Base-by-base conservation (phyloP, 1,139 yeast genomes). In the Zygotorulaspora mrakii region DNA sequence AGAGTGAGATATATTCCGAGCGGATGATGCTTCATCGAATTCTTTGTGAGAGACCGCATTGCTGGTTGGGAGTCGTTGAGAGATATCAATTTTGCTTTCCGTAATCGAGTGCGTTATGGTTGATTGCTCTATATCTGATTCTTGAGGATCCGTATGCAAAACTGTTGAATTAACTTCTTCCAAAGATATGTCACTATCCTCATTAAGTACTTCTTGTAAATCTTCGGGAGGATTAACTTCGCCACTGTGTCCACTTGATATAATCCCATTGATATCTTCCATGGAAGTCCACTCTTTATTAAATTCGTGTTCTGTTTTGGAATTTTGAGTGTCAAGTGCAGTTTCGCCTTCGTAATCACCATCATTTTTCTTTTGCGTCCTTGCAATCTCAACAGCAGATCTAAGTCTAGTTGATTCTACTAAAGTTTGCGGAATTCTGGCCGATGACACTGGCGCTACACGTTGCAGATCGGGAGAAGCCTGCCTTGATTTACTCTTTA, bases 111-210 rank as follows among this genome's bases (percentile, higher is more conserved):
- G 27, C 6, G 11, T 24, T 11, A 6, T 7, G 6, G 22, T 20
- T 6, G 8, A 6, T 20, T 20, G 8, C 9, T 20, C 8, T 11
- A 9, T 18, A 9, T 17, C 32, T 13, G 9, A 9, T 11, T 6
- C 13, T 5, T 12, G 9, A 5, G 21, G 12, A 13, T 31, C 34
- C 8, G 34, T 20, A 10, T 31, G 34, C 17, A 31, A 21, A 11
- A 31, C 27, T 12, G 36, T 33, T 3, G 36, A 12, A 7, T 33
- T 17, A 3, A 13, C 36, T 14, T 24, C 30, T 8, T 20, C 34
- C 11, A 10, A 4, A 4, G 33, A 18, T n/a, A 31, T 11, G 14
- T 31, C 34, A 21, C 34, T 12, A 4, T 31, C 34, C 16, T 31
- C 34, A 12, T 31, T 21, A n/a, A 14, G 11, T 4, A 16, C 20